Conservation (phyloP, 148 eudicot species). For the Camellia japonica region DNA sequence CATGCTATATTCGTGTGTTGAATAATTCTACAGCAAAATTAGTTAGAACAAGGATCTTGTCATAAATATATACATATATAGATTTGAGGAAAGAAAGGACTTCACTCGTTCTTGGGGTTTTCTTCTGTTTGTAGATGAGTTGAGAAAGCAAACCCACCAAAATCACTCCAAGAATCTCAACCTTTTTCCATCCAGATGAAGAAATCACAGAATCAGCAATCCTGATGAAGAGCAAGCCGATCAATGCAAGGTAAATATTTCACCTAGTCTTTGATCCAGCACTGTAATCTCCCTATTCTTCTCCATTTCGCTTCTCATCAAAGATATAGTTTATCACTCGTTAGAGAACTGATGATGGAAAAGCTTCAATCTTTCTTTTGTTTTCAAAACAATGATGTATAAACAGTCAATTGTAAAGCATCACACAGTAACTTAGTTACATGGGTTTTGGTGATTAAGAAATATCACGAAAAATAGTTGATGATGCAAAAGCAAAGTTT, state of each 20-base stretch:
- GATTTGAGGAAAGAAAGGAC: neutral
- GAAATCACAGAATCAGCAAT: conserved; percentile 55
- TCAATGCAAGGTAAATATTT: conserved; percentile 65
- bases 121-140: conserved; percentile 64
- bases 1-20: conserved; percentile 31
- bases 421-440: conserved; percentile 20
- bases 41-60: neutral
- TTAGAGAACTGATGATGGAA: neutral
- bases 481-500: conserved; percentile 55
- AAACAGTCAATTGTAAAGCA: conserved; percentile 30
- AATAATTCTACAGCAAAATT: neutral
- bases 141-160: conserved; percentile 61
- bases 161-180: conserved; percentile 53
- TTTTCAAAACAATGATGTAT: neutral
- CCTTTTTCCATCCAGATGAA: conserved; percentile 55
- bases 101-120: conserved; percentile 42
- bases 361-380: neutral
- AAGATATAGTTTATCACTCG: neutral
- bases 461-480: conserved; percentile 30
- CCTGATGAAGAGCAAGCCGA: conserved; percentile 43
- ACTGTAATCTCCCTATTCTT: conserved; percentile 46
- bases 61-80: too few species aligned
- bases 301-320: conserved; percentile 25
- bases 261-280: conserved; percentile 58
- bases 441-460: conserved; percentile 48